A percentile compares a stretch with the other conserved stretches of the same genome.
Conservation (phyloP, 129 eudicot genomes). For the Centella asiatica region DNA sequence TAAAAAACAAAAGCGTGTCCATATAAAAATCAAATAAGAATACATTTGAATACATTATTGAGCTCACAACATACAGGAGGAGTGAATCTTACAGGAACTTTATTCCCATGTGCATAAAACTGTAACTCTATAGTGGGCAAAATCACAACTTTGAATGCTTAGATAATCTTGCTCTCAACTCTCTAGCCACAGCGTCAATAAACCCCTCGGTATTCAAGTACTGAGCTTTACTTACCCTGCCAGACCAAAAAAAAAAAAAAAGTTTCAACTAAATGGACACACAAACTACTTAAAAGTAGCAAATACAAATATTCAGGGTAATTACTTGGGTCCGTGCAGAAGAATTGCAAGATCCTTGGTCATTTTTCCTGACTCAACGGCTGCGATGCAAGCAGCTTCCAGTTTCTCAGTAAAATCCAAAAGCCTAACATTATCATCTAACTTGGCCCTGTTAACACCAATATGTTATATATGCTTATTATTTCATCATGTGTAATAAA, state of each 20-base stretch:
- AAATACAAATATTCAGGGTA: not conserved
- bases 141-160: slow-evolving; percentile 28
- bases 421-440: slow-evolving; percentile 58
- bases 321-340: slow-evolving; percentile 72
- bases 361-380: slow-evolving; percentile 81
- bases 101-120: not conserved
- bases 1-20: not conserved
- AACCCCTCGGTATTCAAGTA: slow-evolving; percentile 85
- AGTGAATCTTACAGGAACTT: not conserved
- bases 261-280: not conserved
- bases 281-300: not conserved
- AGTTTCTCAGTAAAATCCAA: slow-evolving; percentile 74
- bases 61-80: not conserved
- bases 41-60: not conserved
- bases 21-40: too few species aligned
- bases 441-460: slow-evolving; percentile 54
- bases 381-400: slow-evolving; percentile 77
- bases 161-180: slow-evolving; percentile 64
- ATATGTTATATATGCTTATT: not conserved
- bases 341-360: slow-evolving; percentile 95
- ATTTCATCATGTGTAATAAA: not conserved
- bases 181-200: slow-evolving; percentile 82
- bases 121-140: not conserved
- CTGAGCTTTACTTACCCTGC: slow-evolving; percentile 44
- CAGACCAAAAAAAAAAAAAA: too few species aligned